Evolutionary conservation across 2,329 filamentous ascomycete genomes (phyloP).

Genomic region (Trichoderma sp.): DNA sequence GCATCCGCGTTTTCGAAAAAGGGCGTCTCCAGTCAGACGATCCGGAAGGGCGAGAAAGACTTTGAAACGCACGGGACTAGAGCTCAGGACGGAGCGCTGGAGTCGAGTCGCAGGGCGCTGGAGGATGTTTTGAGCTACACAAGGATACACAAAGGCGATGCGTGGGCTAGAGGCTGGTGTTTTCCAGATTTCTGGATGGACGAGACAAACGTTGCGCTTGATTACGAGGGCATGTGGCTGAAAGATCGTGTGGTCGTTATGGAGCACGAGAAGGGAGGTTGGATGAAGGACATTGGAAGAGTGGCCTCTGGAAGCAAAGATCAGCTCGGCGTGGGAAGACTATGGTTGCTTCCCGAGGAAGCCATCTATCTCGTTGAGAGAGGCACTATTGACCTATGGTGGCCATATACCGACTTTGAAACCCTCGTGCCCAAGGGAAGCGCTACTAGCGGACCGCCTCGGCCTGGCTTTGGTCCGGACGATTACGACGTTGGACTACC

Average conservation of each 20-base stretch:
- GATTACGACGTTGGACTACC: constrained; percentile 69
- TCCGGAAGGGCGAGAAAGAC: constrained; percentile 94
- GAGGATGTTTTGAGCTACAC: constrained; percentile 80
- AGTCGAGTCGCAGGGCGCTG: constrained; percentile 83
- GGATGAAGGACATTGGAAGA: constrained; percentile 75
- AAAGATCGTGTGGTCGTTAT: constrained; percentile 64
- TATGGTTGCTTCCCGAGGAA: constrained; percentile 91
- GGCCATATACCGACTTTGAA: constrained; percentile 62
- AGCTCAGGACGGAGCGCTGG: constrained; percentile 75
- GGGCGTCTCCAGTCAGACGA: constrained; percentile 60
- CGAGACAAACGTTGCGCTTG: constrained; percentile 27
- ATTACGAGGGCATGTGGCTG: constrained; percentile 33
- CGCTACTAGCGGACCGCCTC: constrained; percentile 26
- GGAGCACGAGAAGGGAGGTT: constrained; percentile 69
- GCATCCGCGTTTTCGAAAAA: constrained; percentile 54
- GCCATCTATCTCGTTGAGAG: constrained; percentile 86
- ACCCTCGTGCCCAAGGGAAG: constrained; percentile 47
- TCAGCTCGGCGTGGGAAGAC: constrained; percentile 56
- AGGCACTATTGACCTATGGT: constrained; percentile 84
- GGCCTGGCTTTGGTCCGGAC: constrained; percentile 32
- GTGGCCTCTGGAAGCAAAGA: constrained; percentile 59
- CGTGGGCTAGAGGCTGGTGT: constrained; percentile 70
- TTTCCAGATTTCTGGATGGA: constrained; percentile 61
- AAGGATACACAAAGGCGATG: constrained; percentile 69
- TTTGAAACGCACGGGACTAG: constrained; percentile 91